Evolutionary conservation across 2,329 filamentous ascomycete species (phyloP).

Genomic region (Fusarium cicatricum): DNA sequence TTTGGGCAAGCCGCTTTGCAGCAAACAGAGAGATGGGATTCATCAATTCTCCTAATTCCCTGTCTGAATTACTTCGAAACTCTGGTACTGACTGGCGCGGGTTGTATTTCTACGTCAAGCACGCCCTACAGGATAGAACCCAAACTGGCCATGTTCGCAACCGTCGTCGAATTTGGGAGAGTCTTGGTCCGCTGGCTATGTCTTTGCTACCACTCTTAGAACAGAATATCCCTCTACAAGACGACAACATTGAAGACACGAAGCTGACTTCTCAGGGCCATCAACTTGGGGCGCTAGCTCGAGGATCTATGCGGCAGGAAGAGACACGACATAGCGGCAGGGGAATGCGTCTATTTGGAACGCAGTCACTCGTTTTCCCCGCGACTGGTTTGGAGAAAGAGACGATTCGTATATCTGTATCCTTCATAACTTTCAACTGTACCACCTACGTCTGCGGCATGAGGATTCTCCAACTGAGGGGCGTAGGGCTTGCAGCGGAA

Average conservation of each 20-base stretch:
- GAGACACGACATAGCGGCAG: background rate
- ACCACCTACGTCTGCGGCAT: constrained; percentile 5
- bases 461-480: background rate
- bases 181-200: background rate
- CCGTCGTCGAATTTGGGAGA: background rate
- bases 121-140: background rate
- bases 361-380: background rate
- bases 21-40: constrained; percentile 10
- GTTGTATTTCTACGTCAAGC: background rate
- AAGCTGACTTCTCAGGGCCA: background rate
- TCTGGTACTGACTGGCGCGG: background rate
- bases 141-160: background rate
- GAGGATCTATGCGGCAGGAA: background rate
- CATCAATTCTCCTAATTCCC: background rate
- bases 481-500: accelerated
- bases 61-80: accelerated
- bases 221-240: background rate
- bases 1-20: constrained; percentile 23
- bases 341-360: background rate
- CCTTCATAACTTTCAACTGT: background rate
- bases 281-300: background rate
- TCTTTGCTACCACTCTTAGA: background rate
- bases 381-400: accelerated
- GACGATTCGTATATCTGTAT: background rate
- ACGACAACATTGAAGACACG: accelerated